Conservation (phyloP, 148 eudicot genomes). For the Amaranthus hypochondriacus region DNA sequence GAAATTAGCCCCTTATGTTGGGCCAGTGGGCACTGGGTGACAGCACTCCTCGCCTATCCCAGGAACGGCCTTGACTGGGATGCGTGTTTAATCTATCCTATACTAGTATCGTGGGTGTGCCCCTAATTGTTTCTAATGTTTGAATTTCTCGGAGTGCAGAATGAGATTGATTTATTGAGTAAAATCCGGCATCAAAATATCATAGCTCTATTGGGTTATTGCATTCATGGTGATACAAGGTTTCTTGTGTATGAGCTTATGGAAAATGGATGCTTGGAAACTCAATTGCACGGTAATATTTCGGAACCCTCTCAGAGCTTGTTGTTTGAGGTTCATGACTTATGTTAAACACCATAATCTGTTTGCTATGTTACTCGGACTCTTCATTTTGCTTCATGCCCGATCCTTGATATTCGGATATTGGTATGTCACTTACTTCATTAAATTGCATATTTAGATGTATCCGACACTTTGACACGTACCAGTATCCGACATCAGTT, state of each 20-base stretch:
- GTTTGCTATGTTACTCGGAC: neutral
- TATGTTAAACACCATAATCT: neutral
- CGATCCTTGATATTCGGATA: too few species aligned
- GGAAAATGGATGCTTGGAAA: conserved; percentile 61
- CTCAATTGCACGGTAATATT: conserved; percentile 54
- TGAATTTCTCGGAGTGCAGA: conserved; percentile 33
- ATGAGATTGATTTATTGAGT: conserved; percentile 52
- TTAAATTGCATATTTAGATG: too few species aligned
- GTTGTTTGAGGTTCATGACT: neutral
- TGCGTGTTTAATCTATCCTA: too few species aligned
- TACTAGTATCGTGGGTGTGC: too few species aligned
- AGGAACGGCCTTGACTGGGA: too few species aligned
- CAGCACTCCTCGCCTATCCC: too few species aligned
- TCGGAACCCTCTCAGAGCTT: neutral
- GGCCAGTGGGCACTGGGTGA: too few species aligned
- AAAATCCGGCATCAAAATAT: conserved; percentile 61
- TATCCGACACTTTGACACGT: too few species aligned
- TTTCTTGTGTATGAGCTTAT: conserved; percentile 57
- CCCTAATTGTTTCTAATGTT: neutral
- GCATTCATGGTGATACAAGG: conserved; percentile 50
- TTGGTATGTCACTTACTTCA: too few species aligned
- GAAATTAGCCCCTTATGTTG: too few species aligned
- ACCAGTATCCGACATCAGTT: neutral
- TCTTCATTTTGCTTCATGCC: too few species aligned
- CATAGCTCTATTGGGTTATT: conserved; percentile 50